Conservation (phyloP, 805 yeast species). For the Metschnikowia matae region DNA sequence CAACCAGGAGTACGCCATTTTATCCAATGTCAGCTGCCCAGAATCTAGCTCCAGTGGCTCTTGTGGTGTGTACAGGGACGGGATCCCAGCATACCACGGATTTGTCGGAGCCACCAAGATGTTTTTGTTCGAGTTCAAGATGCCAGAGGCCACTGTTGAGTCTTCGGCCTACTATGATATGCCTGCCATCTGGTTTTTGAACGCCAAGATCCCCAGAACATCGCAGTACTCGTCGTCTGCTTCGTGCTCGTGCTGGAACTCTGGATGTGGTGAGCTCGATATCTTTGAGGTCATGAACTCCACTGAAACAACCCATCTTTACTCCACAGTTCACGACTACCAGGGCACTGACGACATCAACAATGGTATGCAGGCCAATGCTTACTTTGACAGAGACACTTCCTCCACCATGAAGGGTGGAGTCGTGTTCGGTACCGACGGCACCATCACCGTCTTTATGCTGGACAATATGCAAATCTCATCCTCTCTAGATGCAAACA, state of each 20-base stretch:
- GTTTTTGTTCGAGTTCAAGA: constrained; percentile 66
- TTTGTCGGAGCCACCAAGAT: constrained; percentile 62
- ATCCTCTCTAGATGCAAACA: constrained; percentile 39
- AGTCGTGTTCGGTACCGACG: constrained; percentile 60
- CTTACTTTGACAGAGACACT: constrained; percentile 54
- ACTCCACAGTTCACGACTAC: constrained; percentile 69
- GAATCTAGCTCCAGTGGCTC: constrained; percentile 49
- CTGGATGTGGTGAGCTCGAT: constrained; percentile 79
- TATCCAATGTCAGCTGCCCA: constrained; percentile 56
- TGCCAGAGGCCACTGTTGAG: constrained; percentile 52
- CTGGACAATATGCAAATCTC: constrained; percentile 51
- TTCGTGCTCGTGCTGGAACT: constrained; percentile 71
- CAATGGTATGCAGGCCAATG: constrained; percentile 54
- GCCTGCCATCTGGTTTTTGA: constrained; percentile 77
- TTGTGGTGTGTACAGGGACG: constrained; percentile 75
- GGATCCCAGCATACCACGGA: constrained; percentile 72
- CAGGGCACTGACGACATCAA: constrained; percentile 66
- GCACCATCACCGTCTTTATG: constrained; percentile 58
- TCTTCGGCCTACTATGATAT: constrained; percentile 44
- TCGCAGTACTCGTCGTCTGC: constrained; percentile 60
- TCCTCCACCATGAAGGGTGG: constrained; percentile 60
- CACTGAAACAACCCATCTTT: constrained; percentile 52
- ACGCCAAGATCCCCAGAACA: constrained; percentile 71
- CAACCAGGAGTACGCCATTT: constrained; percentile 56
- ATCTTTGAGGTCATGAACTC: constrained; percentile 69